Base-by-base conservation (phyloP, 495 filamentous ascomycete genomes). In the Penicillium paradoxum region DNA sequence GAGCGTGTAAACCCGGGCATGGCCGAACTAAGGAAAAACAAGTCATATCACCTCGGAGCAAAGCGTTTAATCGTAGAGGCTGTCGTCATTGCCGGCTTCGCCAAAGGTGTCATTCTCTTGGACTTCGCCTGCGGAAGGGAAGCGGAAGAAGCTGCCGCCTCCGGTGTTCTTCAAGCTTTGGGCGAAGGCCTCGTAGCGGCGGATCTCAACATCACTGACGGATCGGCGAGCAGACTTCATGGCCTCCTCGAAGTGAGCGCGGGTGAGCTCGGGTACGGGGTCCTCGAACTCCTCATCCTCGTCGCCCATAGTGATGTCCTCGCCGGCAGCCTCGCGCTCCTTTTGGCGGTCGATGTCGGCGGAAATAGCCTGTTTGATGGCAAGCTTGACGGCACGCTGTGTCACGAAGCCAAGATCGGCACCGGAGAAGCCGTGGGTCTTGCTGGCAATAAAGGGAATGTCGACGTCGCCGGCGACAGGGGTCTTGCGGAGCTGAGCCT, bases 321-420 rank as follows among this genome's bases (percentile, higher is more conserved):
- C 84, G 55, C 90, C 92, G 55, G 84, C 87, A 52, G 87, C 90
- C 71, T 96, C 93, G 53, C 88, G 91, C 57, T 83, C 83, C 79
- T 95, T 96, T 57, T 77, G 75, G 55, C 87, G 85, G 77, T 96
- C 88, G 56, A 98, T 96, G 49, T 97, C 91, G 45, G 79, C 66
- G 10, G 82, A 73, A 70, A 98, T 98, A n/a, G 91, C 81, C 73
- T 98, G 85, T 82, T 97, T 98, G 77, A 98, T 98, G 56, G 93
- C 93, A 60, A 98, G 84, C 83, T 98, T 98, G 79, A 96, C 92
- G 54, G 93, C 93, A 66, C 93, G 90, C 77, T 98, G 93, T 19
- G 93, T 96, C 67, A 98, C 88, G 79, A 97, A 98, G 60, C 92
- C 95, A 69, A 98, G 83, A 88, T 98, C 93, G 68, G 93, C 93